These are phyloP conservation scores for Penicillium sp. DNA, from an alignment of 2,329 filamentous ascomycete species.

Conservation along the genomic window DNA sequence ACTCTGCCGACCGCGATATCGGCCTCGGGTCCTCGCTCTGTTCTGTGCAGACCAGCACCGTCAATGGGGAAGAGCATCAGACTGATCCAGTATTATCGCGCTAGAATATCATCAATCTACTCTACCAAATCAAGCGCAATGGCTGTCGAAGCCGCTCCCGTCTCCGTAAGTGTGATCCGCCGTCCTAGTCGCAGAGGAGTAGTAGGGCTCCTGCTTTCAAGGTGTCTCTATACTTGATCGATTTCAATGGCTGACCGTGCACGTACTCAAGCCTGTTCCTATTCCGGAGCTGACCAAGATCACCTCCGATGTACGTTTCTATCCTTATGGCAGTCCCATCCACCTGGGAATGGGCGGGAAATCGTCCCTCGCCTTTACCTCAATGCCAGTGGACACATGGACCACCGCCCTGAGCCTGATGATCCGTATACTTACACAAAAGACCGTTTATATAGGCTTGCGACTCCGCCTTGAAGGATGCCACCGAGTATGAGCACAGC, in stretches of 20 bases:
- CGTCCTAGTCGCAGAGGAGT: neutral
- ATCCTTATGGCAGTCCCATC: no score
- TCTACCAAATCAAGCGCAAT: constrained; percentile 18
- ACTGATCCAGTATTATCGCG: neutral
- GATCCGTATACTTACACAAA: constrained; percentile 7
- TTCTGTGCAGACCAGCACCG: neutral
- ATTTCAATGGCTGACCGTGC: neutral
- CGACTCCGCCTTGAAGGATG: constrained; percentile 65
- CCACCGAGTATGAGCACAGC: constrained; percentile 78
- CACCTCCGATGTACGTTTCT: constrained; percentile 64
- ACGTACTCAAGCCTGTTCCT: constrained; percentile 59
- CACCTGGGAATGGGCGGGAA: no score
- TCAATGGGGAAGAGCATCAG: neutral
- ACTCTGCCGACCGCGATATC: constrained; percentile 4
- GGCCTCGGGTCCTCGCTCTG: constrained; percentile 10
- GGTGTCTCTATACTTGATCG: neutral
- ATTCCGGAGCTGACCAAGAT: constrained; percentile 77
- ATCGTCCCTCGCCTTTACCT: neutral
- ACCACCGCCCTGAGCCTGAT: neutral
- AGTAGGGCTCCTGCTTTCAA: neutral
- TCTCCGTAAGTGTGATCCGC: constrained; percentile 19
- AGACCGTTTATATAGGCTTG: constrained; percentile 60
- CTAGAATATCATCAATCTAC: neutral
- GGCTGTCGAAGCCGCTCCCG: constrained; percentile 26
- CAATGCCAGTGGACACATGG: constrained; percentile 3